phyloP scores from a whole-genome alignment of 2,329 filamentous ascomycete species.

The Pleomassaria siparia region DNA sequence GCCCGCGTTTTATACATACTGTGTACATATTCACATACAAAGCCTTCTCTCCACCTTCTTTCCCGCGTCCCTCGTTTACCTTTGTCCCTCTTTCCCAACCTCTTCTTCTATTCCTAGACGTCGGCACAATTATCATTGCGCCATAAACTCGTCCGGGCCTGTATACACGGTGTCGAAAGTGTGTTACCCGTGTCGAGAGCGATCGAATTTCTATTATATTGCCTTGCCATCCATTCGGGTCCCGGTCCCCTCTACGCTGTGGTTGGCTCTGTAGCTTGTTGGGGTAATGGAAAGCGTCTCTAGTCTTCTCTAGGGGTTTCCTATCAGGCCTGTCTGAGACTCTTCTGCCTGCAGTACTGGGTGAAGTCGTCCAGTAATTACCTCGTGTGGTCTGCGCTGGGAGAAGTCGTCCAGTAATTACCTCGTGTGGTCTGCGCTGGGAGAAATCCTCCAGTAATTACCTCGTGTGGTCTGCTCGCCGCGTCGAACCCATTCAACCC shows the following conservation, averaged over 20 bases:
- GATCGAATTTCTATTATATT: conserved; percentile 2
- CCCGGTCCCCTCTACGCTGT: conserved; percentile 17
- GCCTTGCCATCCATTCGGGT: conserved; percentile 9
- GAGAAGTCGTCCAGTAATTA: too few species aligned
- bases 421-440: too few species aligned
- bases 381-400: too few species aligned
- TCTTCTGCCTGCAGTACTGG: conserved; percentile 24
- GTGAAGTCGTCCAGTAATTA: conserved; percentile 7
- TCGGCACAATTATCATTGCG: conserved; percentile 8
- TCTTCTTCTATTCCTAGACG: conserved; percentile 10
- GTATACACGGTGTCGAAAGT: neutral
- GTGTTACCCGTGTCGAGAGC: conserved; percentile 1
- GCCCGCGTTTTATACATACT: conserved; percentile 33
- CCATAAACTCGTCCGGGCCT: conserved; percentile 1
- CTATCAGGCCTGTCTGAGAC: conserved; percentile 25
- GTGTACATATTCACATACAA: conserved; percentile 23
- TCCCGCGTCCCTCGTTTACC: conserved; percentile 20
- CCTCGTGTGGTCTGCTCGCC: conserved; percentile 5
- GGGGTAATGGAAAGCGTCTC: conserved; percentile 18
- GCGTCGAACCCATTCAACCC: conserved; percentile 19
- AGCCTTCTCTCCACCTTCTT: conserved; percentile 19
- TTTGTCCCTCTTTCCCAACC: conserved; percentile 27
- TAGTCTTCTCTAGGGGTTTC: conserved; percentile 12
- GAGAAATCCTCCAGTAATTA: too few species aligned
- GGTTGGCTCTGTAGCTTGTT: conserved; percentile 17